Conservation (phyloP, 2,329 filamentous ascomycete genomes). For the Fusarium vanettenii region DNA sequence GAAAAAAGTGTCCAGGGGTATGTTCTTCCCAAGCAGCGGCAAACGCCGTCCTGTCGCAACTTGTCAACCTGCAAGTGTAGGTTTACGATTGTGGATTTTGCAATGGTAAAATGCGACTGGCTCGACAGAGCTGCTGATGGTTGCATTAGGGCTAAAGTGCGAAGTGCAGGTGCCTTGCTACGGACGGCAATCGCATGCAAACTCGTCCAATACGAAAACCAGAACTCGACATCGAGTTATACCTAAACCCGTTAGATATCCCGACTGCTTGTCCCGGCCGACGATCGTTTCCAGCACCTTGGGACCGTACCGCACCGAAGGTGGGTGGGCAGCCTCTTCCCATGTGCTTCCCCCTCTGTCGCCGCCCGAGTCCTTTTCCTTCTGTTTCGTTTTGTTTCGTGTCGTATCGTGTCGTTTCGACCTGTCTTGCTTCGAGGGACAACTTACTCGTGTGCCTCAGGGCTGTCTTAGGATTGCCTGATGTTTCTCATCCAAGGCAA, state of each 20-base stretch:
- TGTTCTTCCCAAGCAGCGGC: neutral
- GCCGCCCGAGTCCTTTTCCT: neutral
- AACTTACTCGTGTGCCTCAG: neutral
- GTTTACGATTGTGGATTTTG: conserved; percentile 7
- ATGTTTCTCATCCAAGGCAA: neutral
- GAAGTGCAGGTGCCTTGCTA: neutral
- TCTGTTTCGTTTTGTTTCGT: neutral
- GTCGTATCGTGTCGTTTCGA: conserved; percentile 11
- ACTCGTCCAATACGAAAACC: conserved; percentile 11
- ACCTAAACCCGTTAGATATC: neutral
- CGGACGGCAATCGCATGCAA: conserved; percentile 10
- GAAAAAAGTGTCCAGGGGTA: neutral
- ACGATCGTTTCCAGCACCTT: conserved; percentile 11
- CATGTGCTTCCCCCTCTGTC: neutral
- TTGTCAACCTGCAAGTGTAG: conserved; percentile 3
- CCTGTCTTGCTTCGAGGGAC: neutral
- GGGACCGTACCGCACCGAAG: neutral
- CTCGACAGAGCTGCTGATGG: conserved; percentile 26
- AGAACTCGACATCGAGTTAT: conserved; percentile 1
- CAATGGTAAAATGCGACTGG: conserved; percentile 31
- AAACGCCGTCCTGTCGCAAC: neutral
- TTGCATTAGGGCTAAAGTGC: conserved; percentile 26
- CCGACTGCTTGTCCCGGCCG: neutral
- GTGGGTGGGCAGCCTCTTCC: neutral
- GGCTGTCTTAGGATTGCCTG: neutral